phyloP scores from a whole-genome alignment of 2,329 filamentous ascomycete species.

The Aspergillus sergii region DNA sequence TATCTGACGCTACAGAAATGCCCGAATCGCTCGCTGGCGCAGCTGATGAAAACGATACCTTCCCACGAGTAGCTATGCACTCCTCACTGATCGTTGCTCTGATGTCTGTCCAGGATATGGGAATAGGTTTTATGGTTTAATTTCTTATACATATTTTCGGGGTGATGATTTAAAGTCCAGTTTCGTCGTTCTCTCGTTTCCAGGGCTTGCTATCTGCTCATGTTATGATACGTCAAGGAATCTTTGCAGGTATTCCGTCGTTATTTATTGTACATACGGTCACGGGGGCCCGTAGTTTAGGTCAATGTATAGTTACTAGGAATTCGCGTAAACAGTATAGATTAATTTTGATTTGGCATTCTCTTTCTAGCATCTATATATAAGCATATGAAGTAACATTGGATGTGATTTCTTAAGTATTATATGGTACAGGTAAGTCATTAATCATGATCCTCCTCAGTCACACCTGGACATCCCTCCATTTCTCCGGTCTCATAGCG shows the following conservation, averaged over 20 bases:
- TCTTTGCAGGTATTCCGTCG: background rate
- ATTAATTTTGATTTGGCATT: background rate
- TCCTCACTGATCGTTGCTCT: background rate
- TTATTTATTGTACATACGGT: background rate
- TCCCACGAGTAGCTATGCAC: background rate
- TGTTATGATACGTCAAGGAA: background rate
- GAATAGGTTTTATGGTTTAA: background rate
- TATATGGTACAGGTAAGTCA: constrained; percentile 8
- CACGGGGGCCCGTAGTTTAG: background rate
- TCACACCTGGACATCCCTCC: constrained; percentile 86
- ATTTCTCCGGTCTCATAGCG: constrained; percentile 70
- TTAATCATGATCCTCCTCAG: constrained; percentile 79
- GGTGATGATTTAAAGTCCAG: background rate
- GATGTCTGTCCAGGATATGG: background rate
- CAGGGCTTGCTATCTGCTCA: background rate
- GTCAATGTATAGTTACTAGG: background rate
- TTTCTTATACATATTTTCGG: background rate
- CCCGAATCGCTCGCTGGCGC: constrained; percentile 34
- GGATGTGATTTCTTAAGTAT: background rate
- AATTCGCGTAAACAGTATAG: background rate
- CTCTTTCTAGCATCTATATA: background rate
- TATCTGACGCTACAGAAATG: constrained; percentile 36
- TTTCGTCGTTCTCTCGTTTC: background rate
- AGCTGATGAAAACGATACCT: constrained; percentile 32
- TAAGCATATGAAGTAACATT: background rate